Percentiles rank a stretch among this genome's conserved stretches.
phyloP scores from a whole-genome alignment of 768 basidiomycete genomes.

The Auriscalpium vulgare region DNA sequence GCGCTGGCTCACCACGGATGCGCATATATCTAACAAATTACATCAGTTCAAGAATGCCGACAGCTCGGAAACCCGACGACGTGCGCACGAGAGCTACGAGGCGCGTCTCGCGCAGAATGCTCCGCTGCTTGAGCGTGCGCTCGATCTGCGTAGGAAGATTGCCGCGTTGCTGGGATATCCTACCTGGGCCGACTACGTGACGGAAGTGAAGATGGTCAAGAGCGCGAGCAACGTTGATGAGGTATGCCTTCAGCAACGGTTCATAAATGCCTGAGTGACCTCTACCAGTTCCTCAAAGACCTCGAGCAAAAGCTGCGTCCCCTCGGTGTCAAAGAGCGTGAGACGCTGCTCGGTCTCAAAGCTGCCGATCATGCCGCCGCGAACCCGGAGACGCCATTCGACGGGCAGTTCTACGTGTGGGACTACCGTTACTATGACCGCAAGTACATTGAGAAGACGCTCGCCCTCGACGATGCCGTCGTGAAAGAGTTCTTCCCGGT shows the following conservation, averaged over 20 bases:
- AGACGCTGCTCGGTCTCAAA: conserved; percentile 64
- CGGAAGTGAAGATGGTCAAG: conserved; percentile 85
- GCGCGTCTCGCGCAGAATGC: conserved; percentile 61
- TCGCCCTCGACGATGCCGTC: conserved; percentile 66
- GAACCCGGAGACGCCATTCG: conserved; percentile 43
- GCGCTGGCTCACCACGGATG: too few species aligned
- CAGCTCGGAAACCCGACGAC: conserved; percentile 57
- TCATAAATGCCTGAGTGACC: neutral
- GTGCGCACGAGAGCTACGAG: conserved; percentile 62
- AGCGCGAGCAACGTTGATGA: conserved; percentile 49
- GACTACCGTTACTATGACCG: conserved; percentile 70
- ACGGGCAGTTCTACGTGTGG: conserved; percentile 75
- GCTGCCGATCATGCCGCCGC: conserved; percentile 58
- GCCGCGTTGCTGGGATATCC: conserved; percentile 62
- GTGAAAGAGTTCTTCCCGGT: conserved; percentile 92
- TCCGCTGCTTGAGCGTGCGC: conserved; percentile 57
- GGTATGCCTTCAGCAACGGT: conserved; percentile 25
- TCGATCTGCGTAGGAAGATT: conserved; percentile 64
- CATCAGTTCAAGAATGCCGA: conserved; percentile 73
- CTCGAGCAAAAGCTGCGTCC: conserved; percentile 68
- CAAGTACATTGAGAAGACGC: conserved; percentile 54
- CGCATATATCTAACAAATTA: too few species aligned
- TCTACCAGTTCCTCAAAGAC: conserved; percentile 62
- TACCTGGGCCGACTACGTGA: conserved; percentile 79
- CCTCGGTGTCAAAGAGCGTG: conserved; percentile 59